Conservation (phyloP, 345 rosid species). For the Linum lewisii region DNA sequence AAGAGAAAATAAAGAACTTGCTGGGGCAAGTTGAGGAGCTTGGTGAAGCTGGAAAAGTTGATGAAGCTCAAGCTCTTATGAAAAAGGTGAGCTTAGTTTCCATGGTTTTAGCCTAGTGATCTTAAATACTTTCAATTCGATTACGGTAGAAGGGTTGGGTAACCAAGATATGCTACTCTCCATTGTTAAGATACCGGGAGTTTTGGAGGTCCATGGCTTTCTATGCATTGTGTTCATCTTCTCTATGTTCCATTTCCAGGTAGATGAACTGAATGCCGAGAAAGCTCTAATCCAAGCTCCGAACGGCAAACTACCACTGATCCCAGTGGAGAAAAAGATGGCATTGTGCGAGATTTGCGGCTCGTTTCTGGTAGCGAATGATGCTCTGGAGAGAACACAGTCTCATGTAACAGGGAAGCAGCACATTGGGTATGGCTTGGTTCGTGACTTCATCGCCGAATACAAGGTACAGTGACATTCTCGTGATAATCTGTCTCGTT, state of each 20-base stretch:
- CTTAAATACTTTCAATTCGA: no score
- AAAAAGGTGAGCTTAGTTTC: constrained; percentile 48
- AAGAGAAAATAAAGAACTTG: constrained; percentile 85
- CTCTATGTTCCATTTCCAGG: constrained; percentile 50
- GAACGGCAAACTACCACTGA: constrained; percentile 55
- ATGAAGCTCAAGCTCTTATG: constrained; percentile 99
- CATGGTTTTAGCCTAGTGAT: no score
- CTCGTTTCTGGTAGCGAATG: constrained; percentile 93
- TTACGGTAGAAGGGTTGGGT: no score
- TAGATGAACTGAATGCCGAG: constrained; percentile 73
- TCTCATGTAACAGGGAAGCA: constrained; percentile 96
- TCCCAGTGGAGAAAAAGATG: constrained; percentile 96
- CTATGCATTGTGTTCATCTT: no score
- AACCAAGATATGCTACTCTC: no score
- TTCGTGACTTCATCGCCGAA: constrained; percentile 76
- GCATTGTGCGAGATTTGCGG: constrained; percentile 94
- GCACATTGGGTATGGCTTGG: constrained; percentile 96
- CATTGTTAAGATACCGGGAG: no score
- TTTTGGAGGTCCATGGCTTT: no score
- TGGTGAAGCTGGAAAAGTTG: constrained; percentile 98
- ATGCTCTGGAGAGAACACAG: constrained; percentile 91
- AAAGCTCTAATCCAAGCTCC: constrained; percentile 65
- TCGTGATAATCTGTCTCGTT: background rate
- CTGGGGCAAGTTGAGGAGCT: constrained; percentile 93
- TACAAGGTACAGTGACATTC: constrained; percentile 42